Percentiles rank a stretch among this genome's conserved stretches.
Conservation (phyloP, 768 basidiomycete genomes). For the Jaapia argillacea region DNA sequence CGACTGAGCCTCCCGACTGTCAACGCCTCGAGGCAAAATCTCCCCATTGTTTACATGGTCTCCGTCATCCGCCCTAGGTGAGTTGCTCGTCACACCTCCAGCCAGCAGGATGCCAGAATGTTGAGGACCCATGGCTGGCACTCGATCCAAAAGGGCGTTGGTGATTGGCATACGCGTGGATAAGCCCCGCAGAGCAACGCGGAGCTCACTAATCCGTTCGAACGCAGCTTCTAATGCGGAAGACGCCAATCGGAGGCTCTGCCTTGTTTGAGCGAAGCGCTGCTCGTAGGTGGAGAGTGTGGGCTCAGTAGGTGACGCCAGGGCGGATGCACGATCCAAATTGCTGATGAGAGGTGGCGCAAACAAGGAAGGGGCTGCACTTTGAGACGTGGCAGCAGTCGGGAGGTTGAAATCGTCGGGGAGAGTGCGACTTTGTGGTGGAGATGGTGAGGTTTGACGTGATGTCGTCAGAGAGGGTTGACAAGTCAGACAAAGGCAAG, state of each 20-base stretch:
- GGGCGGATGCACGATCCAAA: no score
- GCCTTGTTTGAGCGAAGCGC: not conserved
- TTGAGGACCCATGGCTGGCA: not conserved
- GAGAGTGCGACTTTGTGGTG: not conserved
- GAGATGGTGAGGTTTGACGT: not conserved
- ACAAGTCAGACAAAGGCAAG: no score
- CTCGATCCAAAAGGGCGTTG: no score
- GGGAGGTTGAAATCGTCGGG: not conserved
- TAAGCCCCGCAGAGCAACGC: not conserved
- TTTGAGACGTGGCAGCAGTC: not conserved
- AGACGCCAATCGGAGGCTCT: not conserved
- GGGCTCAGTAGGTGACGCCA: no score
- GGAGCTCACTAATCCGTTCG: slow-evolving; percentile 1
- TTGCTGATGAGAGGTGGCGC: no score
- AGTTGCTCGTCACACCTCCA: no score
- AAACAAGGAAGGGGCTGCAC: not conserved
- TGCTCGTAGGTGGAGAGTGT: not conserved
- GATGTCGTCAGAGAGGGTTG: no score
- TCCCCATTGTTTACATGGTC: no score
- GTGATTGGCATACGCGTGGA: not conserved
- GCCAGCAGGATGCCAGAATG: not conserved
- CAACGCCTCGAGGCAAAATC: no score
- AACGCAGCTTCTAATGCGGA: slow-evolving; percentile 1
- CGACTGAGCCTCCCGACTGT: no score
- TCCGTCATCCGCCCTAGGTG: no score